Conservation (phyloP, 305 asterid species). For the Rubia tinctorum region DNA sequence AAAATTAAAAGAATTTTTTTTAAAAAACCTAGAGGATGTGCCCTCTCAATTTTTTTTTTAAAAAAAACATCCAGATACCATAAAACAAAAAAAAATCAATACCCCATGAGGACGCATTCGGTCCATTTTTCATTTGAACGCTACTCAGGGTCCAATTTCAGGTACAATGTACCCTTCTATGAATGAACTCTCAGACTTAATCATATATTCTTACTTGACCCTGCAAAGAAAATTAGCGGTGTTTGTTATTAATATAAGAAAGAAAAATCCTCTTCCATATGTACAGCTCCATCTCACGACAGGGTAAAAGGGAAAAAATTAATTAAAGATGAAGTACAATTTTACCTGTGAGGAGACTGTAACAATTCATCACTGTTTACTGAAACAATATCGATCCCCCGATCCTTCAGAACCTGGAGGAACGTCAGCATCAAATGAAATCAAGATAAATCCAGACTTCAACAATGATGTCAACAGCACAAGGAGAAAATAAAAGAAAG, state of each 20-base stretch:
- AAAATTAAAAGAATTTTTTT: too few species aligned
- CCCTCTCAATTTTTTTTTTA: too few species aligned
- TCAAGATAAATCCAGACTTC: background rate
- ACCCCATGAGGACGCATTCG: too few species aligned
- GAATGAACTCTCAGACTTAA: conserved; percentile 48
- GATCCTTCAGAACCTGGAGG: conserved; percentile 68
- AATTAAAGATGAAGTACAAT: conserved; percentile 3
- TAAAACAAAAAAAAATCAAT: too few species aligned
- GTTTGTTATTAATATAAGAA: background rate
- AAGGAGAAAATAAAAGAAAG: background rate
- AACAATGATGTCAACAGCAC: background rate
- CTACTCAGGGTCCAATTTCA: too few species aligned
- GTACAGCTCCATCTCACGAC: conserved; percentile 4
- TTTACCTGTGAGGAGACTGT: conserved; percentile 55
- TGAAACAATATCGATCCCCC: conserved; percentile 53
- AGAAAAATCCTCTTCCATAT: background rate
- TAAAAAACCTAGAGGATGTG: too few species aligned
- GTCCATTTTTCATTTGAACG: too few species aligned
- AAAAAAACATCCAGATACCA: too few species aligned
- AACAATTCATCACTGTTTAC: conserved; percentile 37
- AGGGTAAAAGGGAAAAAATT: background rate
- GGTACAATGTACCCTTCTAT: too few species aligned
- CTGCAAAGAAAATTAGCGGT: conserved; percentile 28
- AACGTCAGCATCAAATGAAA: conserved; percentile 13
- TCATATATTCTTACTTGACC: conserved; percentile 49